These are phyloP conservation scores for Gossypium turneri DNA, from an alignment of 345 rosid genomes.

Conservation along the genomic window DNA sequence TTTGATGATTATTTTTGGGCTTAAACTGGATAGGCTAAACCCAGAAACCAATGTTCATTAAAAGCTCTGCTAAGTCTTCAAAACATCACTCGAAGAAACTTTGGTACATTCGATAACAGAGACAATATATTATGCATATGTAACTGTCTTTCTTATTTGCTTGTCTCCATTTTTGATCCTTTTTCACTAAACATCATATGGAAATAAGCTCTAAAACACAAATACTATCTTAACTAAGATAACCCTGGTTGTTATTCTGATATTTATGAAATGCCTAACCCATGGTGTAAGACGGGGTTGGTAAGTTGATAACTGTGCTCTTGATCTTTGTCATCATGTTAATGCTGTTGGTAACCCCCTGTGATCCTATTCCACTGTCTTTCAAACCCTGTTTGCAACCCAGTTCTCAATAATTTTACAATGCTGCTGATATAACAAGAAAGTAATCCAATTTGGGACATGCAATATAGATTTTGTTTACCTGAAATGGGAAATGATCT, in stretches of 20 bases:
- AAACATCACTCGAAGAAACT: not conserved
- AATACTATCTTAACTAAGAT: not conserved
- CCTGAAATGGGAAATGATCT: conserved; percentile 99
- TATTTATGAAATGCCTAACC: conserved; percentile 28
- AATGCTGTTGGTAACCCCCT: conserved; percentile 95
- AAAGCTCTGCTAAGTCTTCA: not conserved
- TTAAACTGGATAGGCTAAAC: not conserved
- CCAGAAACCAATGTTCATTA: not conserved
- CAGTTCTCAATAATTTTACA: not conserved
- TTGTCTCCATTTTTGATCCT: not conserved
- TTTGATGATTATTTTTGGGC: not conserved
- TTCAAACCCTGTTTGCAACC: conserved; percentile 62
- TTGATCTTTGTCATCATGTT: conserved; percentile 93
- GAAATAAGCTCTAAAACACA: not conserved
- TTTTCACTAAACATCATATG: not conserved
- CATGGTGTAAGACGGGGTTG: conserved; percentile 88
- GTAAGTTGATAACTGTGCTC: conserved; percentile 89
- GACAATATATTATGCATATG: not conserved
- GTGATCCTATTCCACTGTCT: conserved; percentile 98
- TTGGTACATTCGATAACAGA: not conserved
- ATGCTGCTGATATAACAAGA: not conserved
- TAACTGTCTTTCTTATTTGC: not conserved
- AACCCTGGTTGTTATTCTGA: not conserved
- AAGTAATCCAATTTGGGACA: not conserved
- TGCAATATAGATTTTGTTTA: conserved; percentile 17